A percentile compares a stretch with the other conserved stretches of the same genome.
Conservation (phyloP, 805 yeast genomes). For the Ogataea haglerorum region DNA sequence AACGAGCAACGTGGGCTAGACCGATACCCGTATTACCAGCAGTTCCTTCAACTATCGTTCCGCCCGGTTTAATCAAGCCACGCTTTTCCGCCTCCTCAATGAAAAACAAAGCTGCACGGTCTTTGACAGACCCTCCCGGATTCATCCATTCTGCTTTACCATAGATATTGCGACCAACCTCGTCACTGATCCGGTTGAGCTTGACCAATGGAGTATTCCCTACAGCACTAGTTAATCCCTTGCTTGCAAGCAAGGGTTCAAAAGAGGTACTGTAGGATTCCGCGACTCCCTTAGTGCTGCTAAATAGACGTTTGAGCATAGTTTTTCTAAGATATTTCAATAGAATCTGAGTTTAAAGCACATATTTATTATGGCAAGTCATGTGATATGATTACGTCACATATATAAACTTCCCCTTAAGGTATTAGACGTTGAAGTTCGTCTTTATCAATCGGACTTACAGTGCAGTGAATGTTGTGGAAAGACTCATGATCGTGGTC, state of each 20-base stretch:
- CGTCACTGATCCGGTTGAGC: slow-evolving; percentile 52
- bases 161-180: slow-evolving; percentile 68
- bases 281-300: slow-evolving; percentile 10
- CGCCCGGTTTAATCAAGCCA: slow-evolving; percentile 68
- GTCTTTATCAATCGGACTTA: slow-evolving; percentile 21
- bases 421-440: slow-evolving; percentile 28
- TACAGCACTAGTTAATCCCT: slow-evolving; percentile 77
- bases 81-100: slow-evolving; percentile 73
- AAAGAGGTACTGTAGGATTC: slow-evolving; percentile 40
- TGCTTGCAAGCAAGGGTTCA: slow-evolving; percentile 60
- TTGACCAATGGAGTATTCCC: slow-evolving; percentile 90
- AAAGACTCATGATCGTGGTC: slow-evolving; percentile 35
- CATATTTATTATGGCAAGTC: slow-evolving; percentile 12
- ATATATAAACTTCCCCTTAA: background rate
- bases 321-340: background rate
- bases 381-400: slow-evolving; percentile 15
- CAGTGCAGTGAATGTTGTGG: slow-evolving; percentile 8
- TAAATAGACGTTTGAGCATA: slow-evolving; percentile 17
- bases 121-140: slow-evolving; percentile 93
- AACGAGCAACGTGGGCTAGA: slow-evolving; percentile 73
- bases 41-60: slow-evolving; percentile 88
- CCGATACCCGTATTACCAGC: slow-evolving; percentile 98
- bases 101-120: slow-evolving; percentile 79
- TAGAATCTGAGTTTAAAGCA: background rate
- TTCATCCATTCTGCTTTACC: slow-evolving; percentile 92